A percentile compares a stretch with the other conserved stretches of the same genome.
Conservation (phyloP, 345 rosid species). For the Passiflora organensis region DNA sequence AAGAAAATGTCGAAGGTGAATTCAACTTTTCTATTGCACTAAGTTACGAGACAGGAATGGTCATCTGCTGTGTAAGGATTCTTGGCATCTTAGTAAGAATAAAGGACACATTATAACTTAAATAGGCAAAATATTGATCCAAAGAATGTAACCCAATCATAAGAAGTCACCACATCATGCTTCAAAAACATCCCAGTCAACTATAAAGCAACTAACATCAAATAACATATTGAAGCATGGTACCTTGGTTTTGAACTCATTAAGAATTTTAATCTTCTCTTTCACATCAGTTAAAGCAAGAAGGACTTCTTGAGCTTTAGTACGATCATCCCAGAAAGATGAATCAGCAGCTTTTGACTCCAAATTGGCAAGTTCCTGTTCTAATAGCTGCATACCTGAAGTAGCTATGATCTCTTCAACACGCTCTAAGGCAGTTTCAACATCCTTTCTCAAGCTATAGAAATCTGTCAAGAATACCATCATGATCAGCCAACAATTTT, state of each 20-base stretch:
- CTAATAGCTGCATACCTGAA: conserved; percentile 45
- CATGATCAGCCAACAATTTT: background rate
- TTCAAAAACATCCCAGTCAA: too few relatives aligned
- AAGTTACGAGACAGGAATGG: too few relatives aligned
- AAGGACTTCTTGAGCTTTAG: conserved; percentile 72
- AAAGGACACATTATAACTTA: too few relatives aligned
- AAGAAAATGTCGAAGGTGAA: background rate
- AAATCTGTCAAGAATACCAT: conserved; percentile 49
- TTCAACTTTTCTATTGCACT: background rate
- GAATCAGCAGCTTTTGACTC: conserved; percentile 66
- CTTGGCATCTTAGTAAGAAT: too few relatives aligned
- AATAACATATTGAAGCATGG: conserved; percentile 2
- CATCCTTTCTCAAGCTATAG: conserved; percentile 73
- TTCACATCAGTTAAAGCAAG: conserved; percentile 67
- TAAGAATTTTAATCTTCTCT: conserved; percentile 51
- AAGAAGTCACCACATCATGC: too few relatives aligned
- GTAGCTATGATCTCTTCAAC: conserved; percentile 69
- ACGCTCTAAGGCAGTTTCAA: conserved; percentile 55
- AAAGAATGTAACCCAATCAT: too few relatives aligned
- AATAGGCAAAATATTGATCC: too few relatives aligned
- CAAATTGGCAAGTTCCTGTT: conserved; percentile 47
- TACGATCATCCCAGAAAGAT: conserved; percentile 85
- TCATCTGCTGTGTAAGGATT: too few relatives aligned
- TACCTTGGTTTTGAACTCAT: conserved; percentile 73
- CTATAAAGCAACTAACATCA: background rate